Conservation (phyloP, 2,329 filamentous ascomycete genomes). For the Aspergillus aculeatinus region DNA sequence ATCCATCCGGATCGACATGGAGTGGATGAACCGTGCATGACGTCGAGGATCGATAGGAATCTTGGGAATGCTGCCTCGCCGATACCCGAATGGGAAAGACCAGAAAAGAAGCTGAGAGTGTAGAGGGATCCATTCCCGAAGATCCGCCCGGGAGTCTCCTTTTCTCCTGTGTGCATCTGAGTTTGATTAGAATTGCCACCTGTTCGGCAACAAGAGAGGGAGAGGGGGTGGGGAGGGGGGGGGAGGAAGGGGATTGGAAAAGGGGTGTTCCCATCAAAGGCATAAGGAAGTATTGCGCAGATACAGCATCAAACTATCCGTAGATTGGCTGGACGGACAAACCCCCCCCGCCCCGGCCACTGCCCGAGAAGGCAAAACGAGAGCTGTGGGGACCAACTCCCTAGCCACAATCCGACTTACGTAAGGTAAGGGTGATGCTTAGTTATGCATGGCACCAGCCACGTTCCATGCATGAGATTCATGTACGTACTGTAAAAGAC, state of each 20-base stretch:
- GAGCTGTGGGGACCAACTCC: neutral
- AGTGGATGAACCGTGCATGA: slow-evolving; percentile 25
- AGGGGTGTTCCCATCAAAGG: slow-evolving; percentile 14
- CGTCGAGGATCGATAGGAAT: slow-evolving; percentile 12
- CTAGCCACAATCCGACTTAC: neutral
- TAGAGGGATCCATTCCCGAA: slow-evolving; percentile 1
- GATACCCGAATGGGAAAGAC: slow-evolving; percentile 8
- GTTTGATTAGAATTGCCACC: slow-evolving; percentile 11
- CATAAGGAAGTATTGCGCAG: slow-evolving; percentile 13
- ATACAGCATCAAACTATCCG: slow-evolving; percentile 9
- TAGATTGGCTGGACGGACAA: slow-evolving; percentile 7
- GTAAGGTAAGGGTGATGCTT: neutral
- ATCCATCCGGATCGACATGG: slow-evolving; percentile 13
- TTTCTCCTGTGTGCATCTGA: slow-evolving; percentile 16
- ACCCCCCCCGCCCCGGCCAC: neutral
- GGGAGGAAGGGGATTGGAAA: slow-evolving; percentile 5
- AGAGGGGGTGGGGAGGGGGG: neutral
- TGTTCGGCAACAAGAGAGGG: neutral
- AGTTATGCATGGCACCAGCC: neutral
- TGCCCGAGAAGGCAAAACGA: neutral
- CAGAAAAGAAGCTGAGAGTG: neutral
- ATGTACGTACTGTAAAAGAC: no score
- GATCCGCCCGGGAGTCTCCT: slow-evolving; percentile 9
- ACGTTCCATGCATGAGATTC: neutral
- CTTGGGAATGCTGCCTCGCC: slow-evolving; percentile 7